Percentiles rank a stretch among this genome's conserved stretches.
Conservation (phyloP, 306 rosid species). For the Cucurbita argyrosperma region DNA sequence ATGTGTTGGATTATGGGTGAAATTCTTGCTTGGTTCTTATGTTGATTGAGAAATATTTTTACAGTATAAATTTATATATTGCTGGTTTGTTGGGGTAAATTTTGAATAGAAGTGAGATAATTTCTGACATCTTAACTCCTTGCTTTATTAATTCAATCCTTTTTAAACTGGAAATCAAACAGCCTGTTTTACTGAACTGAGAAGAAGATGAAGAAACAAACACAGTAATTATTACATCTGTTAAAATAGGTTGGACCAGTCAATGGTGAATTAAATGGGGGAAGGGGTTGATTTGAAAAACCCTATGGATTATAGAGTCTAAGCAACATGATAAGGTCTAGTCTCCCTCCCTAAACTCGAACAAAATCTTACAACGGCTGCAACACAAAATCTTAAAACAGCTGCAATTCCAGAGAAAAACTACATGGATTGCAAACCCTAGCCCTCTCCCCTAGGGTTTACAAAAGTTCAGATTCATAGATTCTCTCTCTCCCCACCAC, state of each 20-base stretch:
- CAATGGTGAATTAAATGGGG: not conserved
- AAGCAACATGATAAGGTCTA: not conserved
- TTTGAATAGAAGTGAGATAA: not conserved
- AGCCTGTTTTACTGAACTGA: not conserved
- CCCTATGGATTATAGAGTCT: not conserved
- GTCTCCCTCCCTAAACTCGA: not conserved
- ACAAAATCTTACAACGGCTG: not conserved
- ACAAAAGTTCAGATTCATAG: not conserved
- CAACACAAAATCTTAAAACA: not conserved
- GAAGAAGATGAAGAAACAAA: not conserved
- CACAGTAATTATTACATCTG: not conserved
- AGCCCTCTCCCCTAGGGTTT: not conserved
- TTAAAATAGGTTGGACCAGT: not conserved
- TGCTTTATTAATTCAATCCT: not conserved
- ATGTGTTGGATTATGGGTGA: not conserved
- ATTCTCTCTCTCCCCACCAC: not conserved
- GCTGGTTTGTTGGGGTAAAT: not conserved
- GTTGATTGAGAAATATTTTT: not conserved
- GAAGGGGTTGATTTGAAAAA: not conserved
- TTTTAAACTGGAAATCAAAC: not conserved
- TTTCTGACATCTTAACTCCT: not conserved
- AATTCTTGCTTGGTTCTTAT: not conserved
- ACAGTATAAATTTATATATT: not conserved
- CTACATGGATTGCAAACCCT: not conserved
- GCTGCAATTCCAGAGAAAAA: not conserved